Evolutionary conservation across 352 stramenopile genomes (phyloP).

Genomic region (Globisporangium echinulatum): DNA sequence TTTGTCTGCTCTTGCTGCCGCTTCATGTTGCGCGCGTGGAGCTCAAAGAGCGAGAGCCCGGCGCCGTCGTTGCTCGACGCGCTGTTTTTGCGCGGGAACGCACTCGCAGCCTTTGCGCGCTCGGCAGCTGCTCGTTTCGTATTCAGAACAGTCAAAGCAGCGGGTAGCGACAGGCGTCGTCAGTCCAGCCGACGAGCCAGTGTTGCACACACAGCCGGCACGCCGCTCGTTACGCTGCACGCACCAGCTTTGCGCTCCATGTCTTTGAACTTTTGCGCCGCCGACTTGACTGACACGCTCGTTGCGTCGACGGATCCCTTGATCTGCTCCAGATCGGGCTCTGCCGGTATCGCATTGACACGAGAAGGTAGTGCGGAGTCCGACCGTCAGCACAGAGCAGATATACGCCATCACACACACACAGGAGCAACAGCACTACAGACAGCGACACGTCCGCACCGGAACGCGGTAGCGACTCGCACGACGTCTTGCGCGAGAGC

Average conservation of each 20-base stretch:
- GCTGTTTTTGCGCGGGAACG: constrained; percentile 1
- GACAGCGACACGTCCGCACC: neutral
- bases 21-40: constrained; percentile 13
- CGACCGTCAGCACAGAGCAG: neutral
- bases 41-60: constrained; percentile 12
- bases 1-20: constrained; percentile 13
- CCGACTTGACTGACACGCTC: constrained; percentile 43
- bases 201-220: neutral
- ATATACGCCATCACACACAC: neutral
- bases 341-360: constrained; percentile 9
- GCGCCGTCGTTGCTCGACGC: constrained; percentile 3
- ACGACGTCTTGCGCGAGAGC: constrained; percentile 26
- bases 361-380: no score
- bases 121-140: neutral
- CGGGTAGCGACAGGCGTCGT: no score
- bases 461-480: constrained; percentile 14
- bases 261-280: constrained; percentile 53
- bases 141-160: no score
- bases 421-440: neutral
- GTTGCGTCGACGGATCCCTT: constrained; percentile 45
- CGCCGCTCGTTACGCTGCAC: neutral
- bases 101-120: constrained; percentile 3
- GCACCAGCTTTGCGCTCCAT: constrained; percentile 58
- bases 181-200: no score
- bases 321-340: constrained; percentile 49